A percentile compares a stretch with the other conserved stretches of the same genome.
These are phyloP conservation scores for Cordyceps sp. DNA, from an alignment of 2,329 filamentous ascomycete genomes.

Conservation along the genomic window DNA sequence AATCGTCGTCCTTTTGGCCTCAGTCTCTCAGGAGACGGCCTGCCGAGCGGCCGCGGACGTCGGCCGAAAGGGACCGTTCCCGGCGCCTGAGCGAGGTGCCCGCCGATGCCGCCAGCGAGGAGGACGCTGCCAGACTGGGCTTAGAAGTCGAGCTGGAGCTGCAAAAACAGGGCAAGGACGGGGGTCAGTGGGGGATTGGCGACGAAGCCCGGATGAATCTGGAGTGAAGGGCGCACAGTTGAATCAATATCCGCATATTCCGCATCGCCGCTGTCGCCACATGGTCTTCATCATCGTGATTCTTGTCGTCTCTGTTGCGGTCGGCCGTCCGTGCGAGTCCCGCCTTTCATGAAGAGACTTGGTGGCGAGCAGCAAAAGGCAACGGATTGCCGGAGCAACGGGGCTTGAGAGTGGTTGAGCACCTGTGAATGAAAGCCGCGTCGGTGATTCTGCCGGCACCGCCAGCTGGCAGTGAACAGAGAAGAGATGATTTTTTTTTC, in stretches of 20 bases:
- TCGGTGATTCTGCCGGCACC: not conserved
- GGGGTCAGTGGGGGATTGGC: slow-evolving; percentile 57
- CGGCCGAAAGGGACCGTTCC: slow-evolving; percentile 16
- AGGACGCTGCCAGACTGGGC: slow-evolving; percentile 22
- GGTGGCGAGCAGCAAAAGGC: too few species aligned
- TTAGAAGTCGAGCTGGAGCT: slow-evolving; percentile 32
- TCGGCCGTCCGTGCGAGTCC: too few species aligned
- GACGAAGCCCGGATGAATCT: slow-evolving; percentile 75
- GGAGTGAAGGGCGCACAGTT: slow-evolving; percentile 39
- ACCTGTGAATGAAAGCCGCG: not conserved
- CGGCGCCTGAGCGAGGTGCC: slow-evolving; percentile 25
- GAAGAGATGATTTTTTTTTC: not conserved
- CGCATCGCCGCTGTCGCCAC: not conserved
- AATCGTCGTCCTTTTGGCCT: slow-evolving; percentile 25
- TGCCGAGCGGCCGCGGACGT: slow-evolving; percentile 16
- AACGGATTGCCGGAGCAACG: too few species aligned
- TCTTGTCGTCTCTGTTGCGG: too few species aligned
- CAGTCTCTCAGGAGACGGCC: slow-evolving; percentile 22
- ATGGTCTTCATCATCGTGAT: too few species aligned
- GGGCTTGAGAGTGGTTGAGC: too few species aligned
- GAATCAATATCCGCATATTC: too few species aligned
- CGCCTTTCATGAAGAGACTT: too few species aligned
- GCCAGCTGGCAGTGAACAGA: not conserved
- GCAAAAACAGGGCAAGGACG: slow-evolving; percentile 36
- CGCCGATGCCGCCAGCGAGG: slow-evolving; percentile 26